Percentiles rank a stretch among this genome's conserved stretches.
Evolutionary conservation across 352 stramenopile genomes (phyloP).

Genomic region (Plasmopara muralis): DNA sequence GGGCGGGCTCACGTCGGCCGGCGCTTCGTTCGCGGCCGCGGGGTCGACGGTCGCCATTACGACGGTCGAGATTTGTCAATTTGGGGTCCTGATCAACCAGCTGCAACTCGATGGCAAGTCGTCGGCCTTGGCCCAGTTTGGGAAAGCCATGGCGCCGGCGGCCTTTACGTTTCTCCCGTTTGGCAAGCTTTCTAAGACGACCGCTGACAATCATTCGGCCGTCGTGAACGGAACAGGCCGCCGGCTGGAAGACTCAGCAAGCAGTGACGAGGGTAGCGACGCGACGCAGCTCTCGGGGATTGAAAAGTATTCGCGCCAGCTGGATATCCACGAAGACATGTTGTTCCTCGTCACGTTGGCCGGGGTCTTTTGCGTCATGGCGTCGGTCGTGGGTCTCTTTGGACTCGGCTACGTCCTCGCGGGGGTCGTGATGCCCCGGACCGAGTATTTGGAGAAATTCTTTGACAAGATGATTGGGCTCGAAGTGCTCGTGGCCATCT

Average conservation of each 20-base stretch:
- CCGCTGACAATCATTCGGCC: too few relatives aligned
- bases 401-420: constrained; percentile 46
- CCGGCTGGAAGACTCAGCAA: constrained; percentile 26
- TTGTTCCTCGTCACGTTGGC: constrained; percentile 75
- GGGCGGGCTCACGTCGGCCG: constrained; percentile 27
- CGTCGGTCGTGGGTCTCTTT: constrained; percentile 53
- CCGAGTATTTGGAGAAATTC: constrained; percentile 68
- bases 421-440: constrained; percentile 58
- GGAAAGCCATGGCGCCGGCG: constrained; percentile 65
- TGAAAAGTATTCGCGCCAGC: constrained; percentile 58
- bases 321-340: constrained; percentile 75
- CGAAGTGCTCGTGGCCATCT: constrained; percentile 60
- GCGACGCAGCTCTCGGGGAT: constrained; percentile 37
- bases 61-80: constrained; percentile 77
- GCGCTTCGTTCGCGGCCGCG: constrained; percentile 42
- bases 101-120: constrained; percentile 70
- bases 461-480: constrained; percentile 83
- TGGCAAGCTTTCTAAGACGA: constrained; percentile 34
- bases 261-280: constrained; percentile 13
- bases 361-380: constrained; percentile 71
- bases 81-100: constrained; percentile 70
- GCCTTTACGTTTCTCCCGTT: constrained; percentile 77
- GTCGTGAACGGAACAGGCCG: constrained; percentile 15
- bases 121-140: constrained; percentile 54
- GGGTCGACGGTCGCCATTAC: constrained; percentile 61